Conservation (phyloP, 179 eudicot species). For the Spinacia oleracea region DNA sequence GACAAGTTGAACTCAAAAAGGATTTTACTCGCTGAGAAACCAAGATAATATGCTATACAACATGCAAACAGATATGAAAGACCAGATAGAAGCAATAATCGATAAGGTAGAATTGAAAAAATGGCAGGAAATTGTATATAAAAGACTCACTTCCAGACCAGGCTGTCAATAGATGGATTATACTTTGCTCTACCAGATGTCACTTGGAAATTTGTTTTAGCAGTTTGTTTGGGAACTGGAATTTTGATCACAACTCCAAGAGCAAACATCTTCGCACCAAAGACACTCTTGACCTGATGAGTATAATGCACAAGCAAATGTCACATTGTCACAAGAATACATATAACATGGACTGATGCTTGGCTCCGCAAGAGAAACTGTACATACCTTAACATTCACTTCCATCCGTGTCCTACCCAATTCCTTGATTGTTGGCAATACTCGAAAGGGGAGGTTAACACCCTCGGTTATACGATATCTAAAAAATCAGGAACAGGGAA, state of each 20-base stretch:
- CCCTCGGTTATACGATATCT: conserved; percentile 99
- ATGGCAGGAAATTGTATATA: background rate
- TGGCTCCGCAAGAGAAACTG: conserved; percentile 10
- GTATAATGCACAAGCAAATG: conserved; percentile 10
- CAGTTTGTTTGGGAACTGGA: conserved; percentile 99
- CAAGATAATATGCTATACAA: background rate
- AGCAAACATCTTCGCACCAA: conserved; percentile 98
- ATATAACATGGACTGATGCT: background rate
- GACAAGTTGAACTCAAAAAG: no score
- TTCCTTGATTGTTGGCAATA: conserved; percentile 98
- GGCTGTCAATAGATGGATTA: conserved; percentile 87
- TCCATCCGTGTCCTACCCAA: conserved; percentile 99
- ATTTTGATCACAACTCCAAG: conserved; percentile 95
- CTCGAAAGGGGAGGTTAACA: conserved; percentile 97
- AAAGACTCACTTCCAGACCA: conserved; percentile 98
- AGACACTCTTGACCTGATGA: conserved; percentile 92
- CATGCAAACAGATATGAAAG: background rate
- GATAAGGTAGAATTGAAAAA: background rate
- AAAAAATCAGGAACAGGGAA: conserved; percentile 10
- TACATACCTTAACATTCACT: conserved; percentile 93
- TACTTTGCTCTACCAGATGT: conserved; percentile 96
- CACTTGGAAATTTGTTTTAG: conserved; percentile 97
- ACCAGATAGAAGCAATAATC: background rate
- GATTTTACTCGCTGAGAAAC: background rate
- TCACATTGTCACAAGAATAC: background rate